phyloP scores from a whole-genome alignment of 192 early-diverging fungal species.

The Linnemannia hyalina region DNA sequence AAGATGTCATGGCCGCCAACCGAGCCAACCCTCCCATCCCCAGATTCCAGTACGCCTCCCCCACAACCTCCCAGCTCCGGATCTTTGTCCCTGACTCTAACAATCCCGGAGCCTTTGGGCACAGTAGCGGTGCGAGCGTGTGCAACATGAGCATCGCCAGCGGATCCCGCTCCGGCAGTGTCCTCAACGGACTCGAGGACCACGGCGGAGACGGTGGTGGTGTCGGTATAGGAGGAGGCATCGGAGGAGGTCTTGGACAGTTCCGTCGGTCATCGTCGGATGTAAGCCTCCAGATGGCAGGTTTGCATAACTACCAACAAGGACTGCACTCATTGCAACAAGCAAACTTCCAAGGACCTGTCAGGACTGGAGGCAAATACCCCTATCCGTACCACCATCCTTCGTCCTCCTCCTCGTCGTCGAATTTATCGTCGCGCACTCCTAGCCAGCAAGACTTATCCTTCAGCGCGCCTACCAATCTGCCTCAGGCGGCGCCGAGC shows the following conservation, averaged over 20 bases:
- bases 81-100: slow-evolving; percentile 39
- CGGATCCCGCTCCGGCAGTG: slow-evolving; percentile 16
- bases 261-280: slow-evolving; percentile 28
- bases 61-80: slow-evolving; percentile 41
- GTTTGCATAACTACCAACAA: background rate
- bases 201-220: background rate
- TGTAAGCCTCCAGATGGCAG: slow-evolving; percentile 17
- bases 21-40: background rate
- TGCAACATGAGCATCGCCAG: slow-evolving; percentile 13
- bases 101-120: background rate
- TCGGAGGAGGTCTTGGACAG: background rate
- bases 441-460: background rate
- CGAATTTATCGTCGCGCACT: background rate
- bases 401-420: background rate
- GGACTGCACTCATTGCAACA: background rate
- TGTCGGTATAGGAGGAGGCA: background rate
- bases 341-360: background rate
- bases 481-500: slow-evolving; percentile 12
- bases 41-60: slow-evolving; percentile 52
- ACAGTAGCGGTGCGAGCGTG: background rate
- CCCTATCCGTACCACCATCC: slow-evolving; percentile 17
- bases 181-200: background rate
- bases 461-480: background rate
- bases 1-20: slow-evolving; percentile 9
- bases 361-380: slow-evolving; percentile 28